Base-by-base conservation (phyloP, 2,329 filamentous ascomycete species). In the Lachnellula cervina region DNA sequence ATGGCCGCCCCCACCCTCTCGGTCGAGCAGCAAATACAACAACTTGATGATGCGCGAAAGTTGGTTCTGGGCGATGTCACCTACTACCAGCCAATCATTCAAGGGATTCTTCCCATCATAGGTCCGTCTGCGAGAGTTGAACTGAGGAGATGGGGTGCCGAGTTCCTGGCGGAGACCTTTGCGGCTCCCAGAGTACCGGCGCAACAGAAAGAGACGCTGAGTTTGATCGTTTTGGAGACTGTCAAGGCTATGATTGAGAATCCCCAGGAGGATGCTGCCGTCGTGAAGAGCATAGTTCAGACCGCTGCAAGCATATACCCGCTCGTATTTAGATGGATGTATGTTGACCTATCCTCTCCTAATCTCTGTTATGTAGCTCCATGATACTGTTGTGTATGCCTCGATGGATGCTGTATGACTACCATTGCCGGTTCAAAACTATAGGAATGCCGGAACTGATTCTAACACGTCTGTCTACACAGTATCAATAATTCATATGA, bases 151-250 rank as follows among this genome's bases (percentile, higher is more conserved):
- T 99, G 94, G 94, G 94, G 93, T 25, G 87, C 92, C 60, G 92
- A 97, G 59, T 99, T 99, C 69, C 79, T 99, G 44, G 91, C 93
- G 55, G 94, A 99, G 76, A 91, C 92, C 2, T 97, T 99, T 74
- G 88, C 94, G 55, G 95, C 90, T 58, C 94, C 95, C n/a, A 84
- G 88, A 21, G 79, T 97, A 66, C 77, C 86, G 19, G 78, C 83
- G 57, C 80, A 86, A 51, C 85, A 89, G 71, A 99, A 97, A 78
- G 90, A 86, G 77, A 85, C 84, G 59, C 78, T 94, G 74, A 85
- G 87, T 63, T 77, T 90, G 57, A 81, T 83, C 58, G 89, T 96
- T 57, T 75, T 99, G 67, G 86, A 90, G 64, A 89, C 87, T 25
- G 73, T 99, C 62, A 82, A 84, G 68, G 79, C 79, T 52, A 80